phyloP scores from a whole-genome alignment of 2,329 filamentous ascomycete genomes.

The Colletotrichum musicola region DNA sequence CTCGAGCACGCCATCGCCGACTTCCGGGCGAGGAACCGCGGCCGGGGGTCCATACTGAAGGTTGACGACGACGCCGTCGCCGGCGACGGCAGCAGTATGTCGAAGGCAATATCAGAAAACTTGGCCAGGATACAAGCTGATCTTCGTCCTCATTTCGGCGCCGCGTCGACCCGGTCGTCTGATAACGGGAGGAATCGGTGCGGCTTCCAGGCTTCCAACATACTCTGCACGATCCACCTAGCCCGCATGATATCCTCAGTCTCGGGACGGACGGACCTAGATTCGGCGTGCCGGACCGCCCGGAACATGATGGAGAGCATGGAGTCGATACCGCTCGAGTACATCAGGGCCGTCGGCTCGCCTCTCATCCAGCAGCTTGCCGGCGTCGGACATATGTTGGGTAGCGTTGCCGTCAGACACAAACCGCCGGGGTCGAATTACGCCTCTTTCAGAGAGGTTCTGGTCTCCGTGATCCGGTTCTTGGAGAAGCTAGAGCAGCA shows the following conservation, averaged over 20 bases:
- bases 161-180: background rate
- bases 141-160: slow-evolving; percentile 2
- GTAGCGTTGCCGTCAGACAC: background rate
- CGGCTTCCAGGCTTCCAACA: slow-evolving; percentile 28
- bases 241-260: slow-evolving; percentile 15
- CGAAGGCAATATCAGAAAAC: background rate
- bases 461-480: background rate
- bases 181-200: slow-evolving; percentile 28
- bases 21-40: slow-evolving; percentile 39
- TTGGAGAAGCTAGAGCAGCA: background rate
- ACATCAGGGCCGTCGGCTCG: slow-evolving; percentile 13
- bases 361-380: slow-evolving; percentile 17
- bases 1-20: slow-evolving; percentile 60
- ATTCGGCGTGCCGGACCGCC: background rate
- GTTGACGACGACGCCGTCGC: background rate
- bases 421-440: background rate
- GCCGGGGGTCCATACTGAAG: slow-evolving; percentile 16
- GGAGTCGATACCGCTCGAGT: slow-evolving; percentile 12
- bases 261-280: background rate
- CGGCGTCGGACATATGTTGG: slow-evolving; percentile 24
- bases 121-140: slow-evolving; percentile 17
- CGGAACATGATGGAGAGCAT: slow-evolving; percentile 25
- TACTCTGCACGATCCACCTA: slow-evolving; percentile 25
- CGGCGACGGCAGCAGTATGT: too few relatives aligned
- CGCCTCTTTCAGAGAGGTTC: background rate